These are phyloP conservation scores for Fusarium sp. DNA, from an alignment of 2,329 filamentous ascomycete species.

Conservation along the genomic window DNA sequence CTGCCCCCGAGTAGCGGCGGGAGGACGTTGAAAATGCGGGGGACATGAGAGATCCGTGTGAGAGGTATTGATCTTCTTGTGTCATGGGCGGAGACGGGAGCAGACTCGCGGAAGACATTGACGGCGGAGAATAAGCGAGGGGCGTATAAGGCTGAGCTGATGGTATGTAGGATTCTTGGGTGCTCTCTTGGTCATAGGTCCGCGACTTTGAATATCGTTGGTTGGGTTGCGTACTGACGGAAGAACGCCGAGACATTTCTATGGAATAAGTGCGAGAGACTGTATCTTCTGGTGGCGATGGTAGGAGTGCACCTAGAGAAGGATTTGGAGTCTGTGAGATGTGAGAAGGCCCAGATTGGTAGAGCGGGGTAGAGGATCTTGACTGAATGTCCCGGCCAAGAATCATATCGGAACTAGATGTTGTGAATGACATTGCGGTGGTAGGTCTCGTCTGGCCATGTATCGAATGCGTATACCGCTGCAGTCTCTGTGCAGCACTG, in stretches of 20 bases:
- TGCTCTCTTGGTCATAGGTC: constrained; percentile 1
- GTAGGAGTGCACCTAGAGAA: constrained; percentile 11
- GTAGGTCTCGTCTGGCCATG: constrained; percentile 18
- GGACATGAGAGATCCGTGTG: constrained; percentile 13
- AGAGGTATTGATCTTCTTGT: constrained; percentile 18
- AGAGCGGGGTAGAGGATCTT: constrained; percentile 1
- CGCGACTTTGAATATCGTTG: neutral
- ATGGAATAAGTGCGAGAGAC: neutral
- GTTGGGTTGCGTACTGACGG: neutral
- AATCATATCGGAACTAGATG: constrained; percentile 33
- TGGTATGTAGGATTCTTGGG: constrained; percentile 26
- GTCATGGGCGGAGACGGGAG: constrained; percentile 38
- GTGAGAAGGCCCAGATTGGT: constrained; percentile 8
- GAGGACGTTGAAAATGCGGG: constrained; percentile 7
- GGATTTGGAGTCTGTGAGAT: constrained; percentile 27
- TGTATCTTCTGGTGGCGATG: constrained; percentile 25
- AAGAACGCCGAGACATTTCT: neutral
- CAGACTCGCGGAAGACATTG: constrained; percentile 28
- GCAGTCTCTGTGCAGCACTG: constrained; percentile 4
- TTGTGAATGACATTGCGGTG: constrained; percentile 34
- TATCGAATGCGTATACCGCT: neutral
- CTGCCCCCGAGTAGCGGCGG: neutral
- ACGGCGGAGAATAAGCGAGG: constrained; percentile 19
- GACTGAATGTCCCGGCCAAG: constrained; percentile 13
- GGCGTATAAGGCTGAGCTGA: constrained; percentile 39